Evolutionary conservation across 1,139 yeast species (phyloP).

Genomic region (Magnusiomyces ingens): DNA sequence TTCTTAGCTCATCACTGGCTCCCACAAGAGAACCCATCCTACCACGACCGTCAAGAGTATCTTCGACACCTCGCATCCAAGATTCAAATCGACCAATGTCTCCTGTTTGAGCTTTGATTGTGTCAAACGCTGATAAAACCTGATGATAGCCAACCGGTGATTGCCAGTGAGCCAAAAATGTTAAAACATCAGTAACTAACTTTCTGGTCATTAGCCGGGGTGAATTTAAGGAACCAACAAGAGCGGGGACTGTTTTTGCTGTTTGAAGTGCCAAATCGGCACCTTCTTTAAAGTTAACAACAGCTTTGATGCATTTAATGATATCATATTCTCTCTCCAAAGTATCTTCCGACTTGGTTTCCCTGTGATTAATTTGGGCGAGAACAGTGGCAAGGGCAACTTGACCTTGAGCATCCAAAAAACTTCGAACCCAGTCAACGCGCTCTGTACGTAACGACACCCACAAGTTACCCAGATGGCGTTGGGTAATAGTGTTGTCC

Average conservation of each 20-base stretch:
- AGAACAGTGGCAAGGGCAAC: conserved; percentile 65
- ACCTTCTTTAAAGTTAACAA: conserved; percentile 51
- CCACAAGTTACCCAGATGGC: conserved; percentile 77
- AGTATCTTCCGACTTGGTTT: conserved; percentile 33
- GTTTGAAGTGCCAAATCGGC: conserved; percentile 47
- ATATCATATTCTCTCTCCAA: conserved; percentile 55
- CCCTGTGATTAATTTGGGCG: conserved; percentile 37
- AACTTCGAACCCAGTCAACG: conserved; percentile 79
- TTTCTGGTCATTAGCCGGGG: conserved; percentile 67
- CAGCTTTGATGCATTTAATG: conserved; percentile 56
- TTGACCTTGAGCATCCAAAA: conserved; percentile 82
- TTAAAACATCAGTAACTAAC: conserved; percentile 70
- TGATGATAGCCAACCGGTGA: conserved; percentile 55
- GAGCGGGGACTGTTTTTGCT: conserved; percentile 49
- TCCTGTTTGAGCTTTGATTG: conserved; percentile 52
- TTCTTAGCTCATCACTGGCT: conserved; percentile 78
- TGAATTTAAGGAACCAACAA: conserved; percentile 54
- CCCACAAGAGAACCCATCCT: conserved; percentile 87
- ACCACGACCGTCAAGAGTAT: conserved; percentile 81
- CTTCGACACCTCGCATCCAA: conserved; percentile 73
- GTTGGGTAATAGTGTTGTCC: conserved; percentile 59
- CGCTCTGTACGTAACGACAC: conserved; percentile 91
- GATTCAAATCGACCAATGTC: conserved; percentile 66
- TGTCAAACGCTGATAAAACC: conserved; percentile 57
- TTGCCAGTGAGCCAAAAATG: conserved; percentile 47